Base-by-base conservation (phyloP, 176 grass and related monocot species). In the Carex kokanica region DNA sequence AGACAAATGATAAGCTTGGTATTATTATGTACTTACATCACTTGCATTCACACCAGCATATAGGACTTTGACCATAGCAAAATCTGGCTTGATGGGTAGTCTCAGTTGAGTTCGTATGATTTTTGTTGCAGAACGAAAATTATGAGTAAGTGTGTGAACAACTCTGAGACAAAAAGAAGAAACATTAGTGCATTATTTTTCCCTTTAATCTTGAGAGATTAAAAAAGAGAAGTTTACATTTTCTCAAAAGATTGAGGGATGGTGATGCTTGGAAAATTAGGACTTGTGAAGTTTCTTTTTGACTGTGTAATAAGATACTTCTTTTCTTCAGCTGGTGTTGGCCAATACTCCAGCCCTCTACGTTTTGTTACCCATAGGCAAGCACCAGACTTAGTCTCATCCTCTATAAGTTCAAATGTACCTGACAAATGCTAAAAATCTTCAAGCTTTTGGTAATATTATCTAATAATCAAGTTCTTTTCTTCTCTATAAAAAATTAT, bases 41-140 rank as follows among this genome's bases (percentile, higher is more conserved):
- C 96, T 99, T 71, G 96, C 96, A 99, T 99, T 99, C 73, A 99
- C 96, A n/a, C 96, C 93, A 88, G 96, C 91, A 32, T 95, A 99
- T 88, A 99, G 88, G 84, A 99, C 84, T 89, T 99, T 99, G 83
- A 99, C 86, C 60, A 95, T 51, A 80, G 91, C 93, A 90, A 81
- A 85, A 64, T 93, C 56, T 84, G 91, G 83, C 78, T 95, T 87
- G 64, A 99, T 84, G 57, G 93, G 96, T 62, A 93, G 86, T 68
- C 80, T 99, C 85, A 95, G 81, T 34, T 75, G 86, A 55, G 86
- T 90, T 75, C 80, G 74, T 80, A 91, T 84, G 86, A 95, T 64
- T 86, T 87, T 90, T 88, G 93, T 99, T 84, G 96, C 96, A 72
- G 85, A 70, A 23, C 96, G 89, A 36, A 99, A 99, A 86, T 95